Evolutionary conservation across 2,329 filamentous ascomycete species (phyloP).

Genomic region (Claviceps citrina): DNA sequence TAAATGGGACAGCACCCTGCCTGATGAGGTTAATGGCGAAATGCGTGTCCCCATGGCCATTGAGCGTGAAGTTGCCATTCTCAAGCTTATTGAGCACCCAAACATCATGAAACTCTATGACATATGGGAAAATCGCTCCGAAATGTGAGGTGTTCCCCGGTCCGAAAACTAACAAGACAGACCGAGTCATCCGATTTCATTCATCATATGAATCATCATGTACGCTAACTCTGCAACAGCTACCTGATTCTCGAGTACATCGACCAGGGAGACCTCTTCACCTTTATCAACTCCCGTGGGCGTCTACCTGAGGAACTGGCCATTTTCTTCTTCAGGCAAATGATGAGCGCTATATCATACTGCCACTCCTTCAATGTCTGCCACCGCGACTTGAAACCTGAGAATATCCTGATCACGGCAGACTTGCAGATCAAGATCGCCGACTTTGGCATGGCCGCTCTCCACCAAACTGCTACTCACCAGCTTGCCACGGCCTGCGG

Average conservation of each 20-base stretch:
- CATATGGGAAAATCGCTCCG: constrained; percentile 92
- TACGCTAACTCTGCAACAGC: constrained; percentile 29
- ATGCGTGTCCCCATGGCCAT: constrained; percentile 72
- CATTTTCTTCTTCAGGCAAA: constrained; percentile 78
- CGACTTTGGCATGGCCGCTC: constrained; percentile 93
- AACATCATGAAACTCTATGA: constrained; percentile 92
- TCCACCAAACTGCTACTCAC: constrained; percentile 65
- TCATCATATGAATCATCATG: not conserved
- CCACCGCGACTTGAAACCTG: constrained; percentile 89
- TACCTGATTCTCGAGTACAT: constrained; percentile 93
- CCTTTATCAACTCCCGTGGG: constrained; percentile 62
- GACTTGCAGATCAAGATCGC: constrained; percentile 76
- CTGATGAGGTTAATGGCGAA: constrained; percentile 41
- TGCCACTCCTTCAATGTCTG: constrained; percentile 92
- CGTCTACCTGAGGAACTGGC: constrained; percentile 66
- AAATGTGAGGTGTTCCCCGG: constrained; percentile 51
- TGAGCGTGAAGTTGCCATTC: constrained; percentile 88
- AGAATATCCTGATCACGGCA: constrained; percentile 79
- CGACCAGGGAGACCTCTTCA: constrained; percentile 64
- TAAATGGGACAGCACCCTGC: constrained; percentile 47
- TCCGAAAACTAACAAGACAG: not conserved
- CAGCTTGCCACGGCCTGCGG: constrained; percentile 82
- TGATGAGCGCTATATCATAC: constrained; percentile 81
- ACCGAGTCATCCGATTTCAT: not conserved
- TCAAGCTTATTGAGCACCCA: constrained; percentile 89